A percentile compares a stretch with the other conserved stretches of the same genome.
These are phyloP conservation scores for Exophiala sp. DNA, from an alignment of 2,329 filamentous ascomycete species.

Conservation along the genomic window DNA sequence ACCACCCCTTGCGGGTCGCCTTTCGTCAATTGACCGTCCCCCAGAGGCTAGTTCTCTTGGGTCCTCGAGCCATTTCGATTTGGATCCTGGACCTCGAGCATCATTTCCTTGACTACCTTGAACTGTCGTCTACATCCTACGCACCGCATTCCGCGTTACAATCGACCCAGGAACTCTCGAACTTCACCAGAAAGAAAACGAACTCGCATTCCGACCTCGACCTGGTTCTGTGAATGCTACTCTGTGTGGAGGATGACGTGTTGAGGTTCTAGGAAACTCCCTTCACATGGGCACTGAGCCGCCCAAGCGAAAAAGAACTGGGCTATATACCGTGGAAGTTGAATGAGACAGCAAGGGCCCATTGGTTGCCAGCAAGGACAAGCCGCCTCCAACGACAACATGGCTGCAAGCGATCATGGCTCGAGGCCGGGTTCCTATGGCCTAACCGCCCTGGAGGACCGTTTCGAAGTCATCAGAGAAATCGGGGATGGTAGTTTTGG, in stretches of 20 bases:
- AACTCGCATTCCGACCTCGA: neutral
- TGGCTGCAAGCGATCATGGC: slow-evolving; percentile 66
- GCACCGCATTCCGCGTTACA: slow-evolving; percentile 5
- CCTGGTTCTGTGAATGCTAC: neutral
- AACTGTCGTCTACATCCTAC: slow-evolving; percentile 15
- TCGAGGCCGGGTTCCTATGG: slow-evolving; percentile 57
- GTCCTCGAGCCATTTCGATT: slow-evolving; percentile 22
- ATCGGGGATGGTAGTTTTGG: slow-evolving; percentile 99
- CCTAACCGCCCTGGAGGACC: slow-evolving; percentile 71
- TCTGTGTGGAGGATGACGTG: slow-evolving; percentile 20
- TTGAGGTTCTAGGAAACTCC: slow-evolving; percentile 10
- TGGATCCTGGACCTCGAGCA: slow-evolving; percentile 16
- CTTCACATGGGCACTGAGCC: slow-evolving; percentile 12
- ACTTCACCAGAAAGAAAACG: neutral
- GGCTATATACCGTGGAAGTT: neutral
- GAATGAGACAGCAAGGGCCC: neutral
- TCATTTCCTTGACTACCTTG: slow-evolving; percentile 16
- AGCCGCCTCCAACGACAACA: slow-evolving; percentile 53
- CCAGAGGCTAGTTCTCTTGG: slow-evolving; percentile 17
- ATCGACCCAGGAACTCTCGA: slow-evolving; percentile 1
- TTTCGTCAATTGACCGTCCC: slow-evolving; percentile 18
- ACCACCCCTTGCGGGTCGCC: slow-evolving; percentile 24
- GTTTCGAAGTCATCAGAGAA: slow-evolving; percentile 95
- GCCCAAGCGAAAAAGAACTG: slow-evolving; percentile 2
- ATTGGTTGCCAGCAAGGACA: neutral